Percentiles rank a stretch among this genome's conserved stretches.
These are phyloP conservation scores for Chondrostereum purpureum DNA, from an alignment of 1,284 basidiomycete species.

Conservation along the genomic window DNA sequence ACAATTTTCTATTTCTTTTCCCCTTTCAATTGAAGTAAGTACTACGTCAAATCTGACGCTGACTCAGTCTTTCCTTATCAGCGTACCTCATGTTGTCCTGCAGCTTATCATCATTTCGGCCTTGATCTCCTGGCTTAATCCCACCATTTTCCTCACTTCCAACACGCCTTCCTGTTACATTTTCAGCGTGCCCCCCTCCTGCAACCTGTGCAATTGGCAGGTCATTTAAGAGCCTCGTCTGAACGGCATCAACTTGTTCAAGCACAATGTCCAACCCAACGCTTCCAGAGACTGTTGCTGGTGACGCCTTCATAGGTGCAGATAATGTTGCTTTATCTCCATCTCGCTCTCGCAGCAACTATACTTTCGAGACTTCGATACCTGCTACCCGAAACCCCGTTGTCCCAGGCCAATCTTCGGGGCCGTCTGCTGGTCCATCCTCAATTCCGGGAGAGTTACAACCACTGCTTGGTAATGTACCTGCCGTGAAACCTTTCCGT, in stretches of 20 bases:
- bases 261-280: not conserved
- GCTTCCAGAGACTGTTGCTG: not conserved
- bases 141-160: not conserved
- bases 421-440: not conserved
- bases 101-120: not conserved
- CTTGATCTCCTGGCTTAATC: too few relatives aligned
- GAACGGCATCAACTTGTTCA: too few relatives aligned
- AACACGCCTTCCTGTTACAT: not conserved
- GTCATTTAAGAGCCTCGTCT: not conserved
- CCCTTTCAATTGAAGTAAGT: too few relatives aligned
- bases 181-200: not conserved
- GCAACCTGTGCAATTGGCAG: not conserved
- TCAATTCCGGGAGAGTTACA: not conserved
- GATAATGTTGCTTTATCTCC: not conserved
- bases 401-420: not conserved
- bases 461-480: conserved; percentile 3
- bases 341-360: not conserved
- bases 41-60: not conserved
- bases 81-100: not conserved
- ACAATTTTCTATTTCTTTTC: too few relatives aligned
- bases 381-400: not conserved
- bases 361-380: not conserved
- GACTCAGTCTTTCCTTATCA: not conserved
- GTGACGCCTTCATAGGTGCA: not conserved
- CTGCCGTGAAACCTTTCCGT: conserved; percentile 14